Evolutionary conservation across 2,329 filamentous ascomycete species (phyloP), one percentile per base, ranked within the genome.

Genomic region (Fusarium piperis): DNA sequence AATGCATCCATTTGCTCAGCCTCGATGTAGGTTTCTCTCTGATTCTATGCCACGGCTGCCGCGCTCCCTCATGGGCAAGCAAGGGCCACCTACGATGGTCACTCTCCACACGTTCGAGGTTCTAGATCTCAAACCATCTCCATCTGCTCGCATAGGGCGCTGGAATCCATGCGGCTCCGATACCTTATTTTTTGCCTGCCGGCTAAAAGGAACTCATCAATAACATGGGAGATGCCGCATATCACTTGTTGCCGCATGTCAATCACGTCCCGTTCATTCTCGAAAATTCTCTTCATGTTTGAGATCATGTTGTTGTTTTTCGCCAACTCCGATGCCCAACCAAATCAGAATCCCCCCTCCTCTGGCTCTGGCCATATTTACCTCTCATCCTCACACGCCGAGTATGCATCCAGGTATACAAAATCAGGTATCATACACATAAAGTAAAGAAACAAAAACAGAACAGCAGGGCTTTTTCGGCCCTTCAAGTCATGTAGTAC

Each of bases 401-500:
- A 64, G 62, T 61, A 75, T 72, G 64, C 74, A 68, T 65, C 55
- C 64, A 75, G 41, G 62, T 72, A 76, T 68, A 74, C 64, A 71
- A 48, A 66, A 65, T 69, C 63, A 77, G 64, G 71, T 76, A 77
- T 77, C 70, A 73, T 76, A 76, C 67, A 77, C 16, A n/a, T n/a
- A 77, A 51, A 68, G 56, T 41, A 68, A 63, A 74, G 48, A 38
- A 52, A 30, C 26, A 32, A 32, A 28, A 51, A 53, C 23, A 56
- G 57, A 65, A 28, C 20, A 35, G 56, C 36, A 48, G n/a, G 26
- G 35, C 13, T 51, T 8, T 6, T 18, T 56, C 48, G 62, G 28
- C 53, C 59, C 28, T 35, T 76, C 71, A 89, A n/a, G 89, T 90
- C 89, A 91, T 90, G 81, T 91, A 92, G 79, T 92, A 92, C 81